Evolutionary conservation across 2,329 filamentous ascomycete genomes (phyloP), one percentile per base, ranked within the genome.

Genomic region (Beauveria brongniartii): DNA sequence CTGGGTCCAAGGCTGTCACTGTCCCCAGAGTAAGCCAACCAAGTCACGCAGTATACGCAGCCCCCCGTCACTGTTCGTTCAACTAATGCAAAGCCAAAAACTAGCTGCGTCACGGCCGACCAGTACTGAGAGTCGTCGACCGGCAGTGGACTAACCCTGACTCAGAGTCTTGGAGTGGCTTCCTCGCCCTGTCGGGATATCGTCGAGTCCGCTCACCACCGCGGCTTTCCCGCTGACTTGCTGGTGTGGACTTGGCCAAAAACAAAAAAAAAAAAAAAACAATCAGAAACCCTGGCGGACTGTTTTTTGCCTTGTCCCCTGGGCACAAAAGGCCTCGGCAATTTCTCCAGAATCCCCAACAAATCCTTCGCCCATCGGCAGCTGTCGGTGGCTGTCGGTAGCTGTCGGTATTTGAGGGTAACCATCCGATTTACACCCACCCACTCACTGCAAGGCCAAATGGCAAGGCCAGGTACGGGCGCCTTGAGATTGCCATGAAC

Each of bases 1-100:
- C 12, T 37, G 55, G 44, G 55, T 40, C 46, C 54, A 41, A 58
- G 47, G 37, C 55, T 30, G 55, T 43, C 55, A 58, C 55, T 37
- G 34, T 43, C 55, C 46, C 55, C 44, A 30, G 24, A 22, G 46
- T 58, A 30, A 50, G 55, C 44, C 44, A 50, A 51, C 47, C 55
- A 50, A 26, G 28, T 41, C 44, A 34, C 47, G 51, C 30, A n/a
- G 30, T 22, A 22, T 22, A 22, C 22, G 22, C 22, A 22, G 22
- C 22, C 46, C 43, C 28, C 43, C 43, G 18, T 56, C 54, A 28
- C 20, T 12, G 54, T 58, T 58, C 55, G 46, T 50, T 58, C 44
- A 51, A 51, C 55, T 58, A 58, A 41, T 41, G 55, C 55, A 50
- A 43, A n/a, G 30, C 30, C 55, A 18, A 56, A 48, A 28, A 5